Evolutionary conservation across 164 flowering plant species (phyloP).

Genomic region (Stephania cephalantha): DNA sequence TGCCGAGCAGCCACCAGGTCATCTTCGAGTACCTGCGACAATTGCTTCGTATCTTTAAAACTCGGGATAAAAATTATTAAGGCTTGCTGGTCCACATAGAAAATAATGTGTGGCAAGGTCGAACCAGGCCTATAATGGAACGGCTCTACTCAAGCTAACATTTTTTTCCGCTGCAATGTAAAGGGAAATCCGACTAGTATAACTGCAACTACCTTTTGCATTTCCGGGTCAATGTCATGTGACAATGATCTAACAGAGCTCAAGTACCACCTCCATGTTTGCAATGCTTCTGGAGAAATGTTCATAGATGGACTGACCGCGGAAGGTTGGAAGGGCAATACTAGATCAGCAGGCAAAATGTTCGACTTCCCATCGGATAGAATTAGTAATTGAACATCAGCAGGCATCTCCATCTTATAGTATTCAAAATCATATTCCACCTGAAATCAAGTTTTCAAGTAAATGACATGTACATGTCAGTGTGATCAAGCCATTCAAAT

Average conservation of each 20-base stretch:
- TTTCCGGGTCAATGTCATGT: slow-evolving; percentile 62
- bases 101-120: not conserved
- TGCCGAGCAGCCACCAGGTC: slow-evolving; percentile 85
- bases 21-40: slow-evolving; percentile 64
- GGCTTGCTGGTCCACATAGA: not conserved
- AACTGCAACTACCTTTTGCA: slow-evolving; percentile 53
- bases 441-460: slow-evolving; percentile 32
- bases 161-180: too few relatives aligned
- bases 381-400: slow-evolving; percentile 71
- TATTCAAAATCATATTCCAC: slow-evolving; percentile 83
- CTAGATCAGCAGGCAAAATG: slow-evolving; percentile 81
- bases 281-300: slow-evolving; percentile 32
- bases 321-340: slow-evolving; percentile 74
- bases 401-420: slow-evolving; percentile 79
- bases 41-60: not conserved
- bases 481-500: not conserved
- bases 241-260: slow-evolving; percentile 51
- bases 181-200: too few relatives aligned
- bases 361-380: slow-evolving; percentile 86
- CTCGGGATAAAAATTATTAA: not conserved
- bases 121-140: not conserved
- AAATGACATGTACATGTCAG: not conserved
- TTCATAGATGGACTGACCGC: slow-evolving; percentile 22
- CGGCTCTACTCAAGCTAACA: not conserved
- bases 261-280: slow-evolving; percentile 92